Base-by-base conservation (phyloP, 2,329 filamentous ascomycete genomes). In the Helotiales sp. region DNA sequence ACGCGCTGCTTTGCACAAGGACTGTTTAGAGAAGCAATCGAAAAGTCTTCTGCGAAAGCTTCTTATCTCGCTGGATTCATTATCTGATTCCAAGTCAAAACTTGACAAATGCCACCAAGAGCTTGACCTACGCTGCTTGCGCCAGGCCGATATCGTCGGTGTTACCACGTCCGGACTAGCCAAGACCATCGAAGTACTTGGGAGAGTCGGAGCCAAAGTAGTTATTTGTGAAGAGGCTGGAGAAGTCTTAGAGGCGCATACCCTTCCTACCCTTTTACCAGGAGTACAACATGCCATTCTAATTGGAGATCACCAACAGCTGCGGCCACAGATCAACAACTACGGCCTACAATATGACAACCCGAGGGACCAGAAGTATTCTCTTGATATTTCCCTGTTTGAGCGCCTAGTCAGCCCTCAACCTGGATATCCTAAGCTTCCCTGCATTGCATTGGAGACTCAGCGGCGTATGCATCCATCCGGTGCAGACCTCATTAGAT, bases 401-500 rank as follows among this genome's bases (percentile, higher is more conserved):
- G 81, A 84, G 68, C 69, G 81, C 27, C 73, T 84, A 0, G 74
- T 78, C 5, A 44, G 69, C 7, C 64, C 66, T 22, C 61, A 61
- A 46, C 40, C 54, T 19, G 63, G 61, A 36, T 53, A 58, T 12
- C 60, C 63, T 0, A 42, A 63, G 6, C 54, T 72, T 0, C 71
- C 73, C 0, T 69, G 74, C 6, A 71, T 69, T 5, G 68, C 69
- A 2, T 73, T 90, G 2, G 74, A 84, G 10, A 79, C 52, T 78
- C 87, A 91, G 66, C 74, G 85, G 12, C 78, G 87, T 10, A 90
- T 90, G 86, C 78, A 81, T 52, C 87, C 87, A 0, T 76, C 75
- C 0, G 86, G 91, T 9, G 79, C 88, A 0, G 68, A 71, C 1
- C 76, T 91, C 0, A 74, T 90, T 8, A 75, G 83, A 0, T 71